Conservation (phyloP, 768 basidiomycete genomes). For the Kwoniella bestiolae region DNA sequence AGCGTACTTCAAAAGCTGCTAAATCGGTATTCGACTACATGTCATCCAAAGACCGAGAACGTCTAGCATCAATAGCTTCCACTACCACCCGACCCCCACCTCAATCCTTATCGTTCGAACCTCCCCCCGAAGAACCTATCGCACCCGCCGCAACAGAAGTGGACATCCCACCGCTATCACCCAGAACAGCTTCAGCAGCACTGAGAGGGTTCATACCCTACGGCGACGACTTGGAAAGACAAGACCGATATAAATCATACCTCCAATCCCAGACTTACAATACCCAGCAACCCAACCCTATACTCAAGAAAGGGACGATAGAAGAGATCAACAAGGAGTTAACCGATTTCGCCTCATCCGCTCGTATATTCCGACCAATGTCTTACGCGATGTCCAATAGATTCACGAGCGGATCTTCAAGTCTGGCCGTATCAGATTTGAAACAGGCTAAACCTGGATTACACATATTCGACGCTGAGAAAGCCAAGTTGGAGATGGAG, state of each 20-base stretch:
- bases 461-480: constrained; percentile 58
- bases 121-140: constrained; percentile 44
- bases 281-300: constrained; percentile 60
- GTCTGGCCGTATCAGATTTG: constrained; percentile 48
- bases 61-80: constrained; percentile 62
- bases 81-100: constrained; percentile 14
- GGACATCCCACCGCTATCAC: constrained; percentile 68
- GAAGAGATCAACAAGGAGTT: constrained; percentile 82
- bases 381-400: constrained; percentile 89
- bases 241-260: constrained; percentile 81
- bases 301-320: constrained; percentile 65
- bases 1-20: constrained; percentile 60
- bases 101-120: constrained; percentile 51
- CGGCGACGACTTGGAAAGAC: constrained; percentile 68
- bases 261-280: constrained; percentile 70
- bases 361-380: constrained; percentile 87
- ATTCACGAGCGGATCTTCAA: constrained; percentile 79
- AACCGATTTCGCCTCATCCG: constrained; percentile 82
- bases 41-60: constrained; percentile 87
- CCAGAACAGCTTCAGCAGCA: constrained; percentile 82
- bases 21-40: constrained; percentile 90
- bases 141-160: constrained; percentile 57
- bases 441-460: constrained; percentile 58
- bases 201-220: constrained; percentile 90
- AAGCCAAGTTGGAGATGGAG: constrained; percentile 56